These are phyloP conservation scores for Kwoniella shandongensis DNA, from an alignment of 768 basidiomycete genomes.

Conservation along the genomic window DNA sequence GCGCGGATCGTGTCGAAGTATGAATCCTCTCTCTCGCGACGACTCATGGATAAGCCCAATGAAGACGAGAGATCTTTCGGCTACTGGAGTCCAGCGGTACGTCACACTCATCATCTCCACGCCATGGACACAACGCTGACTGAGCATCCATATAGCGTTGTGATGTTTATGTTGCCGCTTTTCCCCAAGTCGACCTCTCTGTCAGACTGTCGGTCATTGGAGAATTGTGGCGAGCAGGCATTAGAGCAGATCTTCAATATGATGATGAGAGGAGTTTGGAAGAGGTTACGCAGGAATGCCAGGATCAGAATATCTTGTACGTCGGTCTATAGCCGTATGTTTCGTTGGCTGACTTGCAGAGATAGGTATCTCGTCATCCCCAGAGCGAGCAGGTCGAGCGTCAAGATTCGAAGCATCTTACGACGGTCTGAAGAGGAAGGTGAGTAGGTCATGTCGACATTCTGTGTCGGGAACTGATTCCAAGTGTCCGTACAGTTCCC, in stretches of 20 bases:
- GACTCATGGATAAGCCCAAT: conserved; percentile 43
- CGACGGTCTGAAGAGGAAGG: conserved; percentile 47
- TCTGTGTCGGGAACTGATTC: no score
- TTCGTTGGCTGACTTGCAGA: conserved; percentile 2
- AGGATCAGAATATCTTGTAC: conserved; percentile 50
- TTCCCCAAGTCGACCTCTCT: conserved; percentile 38
- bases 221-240: conserved; percentile 50
- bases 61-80: conserved; percentile 48
- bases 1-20: conserved; percentile 41
- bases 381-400: conserved; percentile 35
- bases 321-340: conserved; percentile 2
- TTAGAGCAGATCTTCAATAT: conserved; percentile 51
- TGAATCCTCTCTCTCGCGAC: conserved; percentile 38
- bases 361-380: conserved; percentile 48
- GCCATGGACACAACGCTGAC: neutral
- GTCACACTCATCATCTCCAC: conserved; percentile 8
- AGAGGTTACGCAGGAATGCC: conserved; percentile 45
- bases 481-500: conserved; percentile 27
- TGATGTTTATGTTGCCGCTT: conserved; percentile 49
- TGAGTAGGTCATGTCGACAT: conserved; percentile 15
- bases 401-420: conserved; percentile 46
- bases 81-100: conserved; percentile 46
- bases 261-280: conserved; percentile 48
- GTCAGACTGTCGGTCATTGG: conserved; percentile 40
- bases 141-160: conserved; percentile 32